These are phyloP conservation scores for Crucibulum laeve DNA, from an alignment of 768 basidiomycete genomes.

Conservation along the genomic window DNA sequence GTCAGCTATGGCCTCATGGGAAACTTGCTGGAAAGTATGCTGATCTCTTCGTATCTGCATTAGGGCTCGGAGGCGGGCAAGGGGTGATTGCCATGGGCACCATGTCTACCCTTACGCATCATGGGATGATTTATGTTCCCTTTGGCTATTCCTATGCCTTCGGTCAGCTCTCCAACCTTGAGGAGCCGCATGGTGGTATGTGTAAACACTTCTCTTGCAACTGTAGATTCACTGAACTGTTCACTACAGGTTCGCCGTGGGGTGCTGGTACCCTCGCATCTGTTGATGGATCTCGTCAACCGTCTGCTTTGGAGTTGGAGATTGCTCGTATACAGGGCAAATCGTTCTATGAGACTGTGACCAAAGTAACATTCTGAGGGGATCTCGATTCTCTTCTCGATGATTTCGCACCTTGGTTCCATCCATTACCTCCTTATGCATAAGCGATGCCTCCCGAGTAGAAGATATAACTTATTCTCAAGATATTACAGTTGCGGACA, in stretches of 20 bases:
- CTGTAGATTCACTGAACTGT: conserved; percentile 5
- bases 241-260: conserved; percentile 60
- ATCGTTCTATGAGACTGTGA: conserved; percentile 44
- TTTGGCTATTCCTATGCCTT: conserved; percentile 60
- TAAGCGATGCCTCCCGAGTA: no score
- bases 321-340: conserved; percentile 50
- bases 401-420: not conserved
- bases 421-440: no score
- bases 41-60: conserved; percentile 70
- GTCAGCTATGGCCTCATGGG: conserved; percentile 57
- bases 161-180: conserved; percentile 30
- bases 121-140: conserved; percentile 71
- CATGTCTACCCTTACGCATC: conserved; percentile 63
- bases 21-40: conserved; percentile 72
- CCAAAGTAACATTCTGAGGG: conserved; percentile 24
- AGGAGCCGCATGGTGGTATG: conserved; percentile 57
- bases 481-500: no score
- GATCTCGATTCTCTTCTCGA: not conserved
- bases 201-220: conserved; percentile 6
- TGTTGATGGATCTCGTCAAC: conserved; percentile 40
- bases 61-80: conserved; percentile 78
- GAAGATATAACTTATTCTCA: no score
- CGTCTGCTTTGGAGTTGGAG: conserved; percentile 44
- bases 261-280: conserved; percentile 67
- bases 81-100: conserved; percentile 49